Evolutionary conservation across 805 yeast species (phyloP), one percentile per base, ranked within the genome.

Genomic region (Candida pini): DNA sequence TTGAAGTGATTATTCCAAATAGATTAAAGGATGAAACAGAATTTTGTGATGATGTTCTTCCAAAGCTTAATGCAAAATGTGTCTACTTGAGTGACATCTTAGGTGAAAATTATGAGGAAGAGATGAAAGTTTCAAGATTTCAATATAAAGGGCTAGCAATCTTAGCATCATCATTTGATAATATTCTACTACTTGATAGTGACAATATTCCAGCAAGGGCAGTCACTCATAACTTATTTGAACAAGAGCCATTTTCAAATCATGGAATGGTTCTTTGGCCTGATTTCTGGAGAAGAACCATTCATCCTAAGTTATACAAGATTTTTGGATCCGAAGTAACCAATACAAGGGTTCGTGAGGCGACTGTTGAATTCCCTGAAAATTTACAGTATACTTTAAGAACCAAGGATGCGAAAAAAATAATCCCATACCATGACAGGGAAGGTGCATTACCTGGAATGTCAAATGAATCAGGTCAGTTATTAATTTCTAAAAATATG

Each of bases 241-340:
- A 56, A 2, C 63, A 72, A 0, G 54, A 63, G 4, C 62, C 75
- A 12, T 77, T 61, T 54, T 48, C 58, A 21, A 52, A 63, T 8
- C 53, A 57, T 13, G 71, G 74, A 0, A 56, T 78, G 53, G 64
- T 78, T 12, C 44, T 73, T n/a, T 76, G 83, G 82, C 83, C 83
- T 6, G 82, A 76, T 52, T 74, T 73, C 23, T 76, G 83, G 83
- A 69, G 75, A 15, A 63, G 85, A 51, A 70, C 81, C 10, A 78
- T 83, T 3, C 66, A 70, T 37, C 85, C 84, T 13, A 58, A 58
- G 24, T 78, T 58, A 49, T 76, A 72, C 49, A 73, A 75, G 10
- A 74, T 81, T 39, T 76, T 84, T 10, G 59, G 54, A 9, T 48
- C 62, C 2, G 39, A 49, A 53, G 64, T 62, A 24, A 61, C 52